Base-by-base conservation (phyloP, 225 moss, liverwort and hornwort genomes). In the Rhytidiadelphus loreus region DNA sequence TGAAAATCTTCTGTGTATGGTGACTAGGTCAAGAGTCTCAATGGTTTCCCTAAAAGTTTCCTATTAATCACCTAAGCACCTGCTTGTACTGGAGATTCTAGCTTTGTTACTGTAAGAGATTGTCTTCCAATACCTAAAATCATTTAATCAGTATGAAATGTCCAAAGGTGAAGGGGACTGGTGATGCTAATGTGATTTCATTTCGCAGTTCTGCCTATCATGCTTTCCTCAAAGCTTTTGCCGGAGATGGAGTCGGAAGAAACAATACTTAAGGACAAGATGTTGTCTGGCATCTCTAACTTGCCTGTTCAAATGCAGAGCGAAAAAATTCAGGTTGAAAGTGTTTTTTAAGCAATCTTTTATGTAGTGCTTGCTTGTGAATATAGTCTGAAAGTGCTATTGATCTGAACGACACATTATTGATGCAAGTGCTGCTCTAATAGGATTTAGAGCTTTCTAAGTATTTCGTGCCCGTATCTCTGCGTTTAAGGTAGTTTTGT, bases 181-280 rank as follows among this genome's bases (percentile, higher is more conserved):
- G 56, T 78, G 80, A 89, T 90, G 59, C 83, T 86, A 43, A 89
- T 90, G 71, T 90, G 77, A 77, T 73, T 57, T 92, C 66, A 81
- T 87, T 88, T 46, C 90, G 85, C 96, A 99, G 96, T 95, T 87
- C 87, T 99, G 75, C 98, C 98, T 41, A 97, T 99, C 37, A 99
- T 99, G 98, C 93, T 99, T 82, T 99, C 98, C 37, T 96, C 98
- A 65, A 99, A 97, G 93, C 93, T 99, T 83, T 91, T 99, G 65
- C 98, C 97, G 63, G 98, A 99, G 92, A 97, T 99, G 96, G 98
- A 99, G 89, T 90, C 96, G 50, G 97, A 95, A 74, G 96, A 97
- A 89, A 95, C 93, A 44, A 35, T 91, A 52, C 90, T 93, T 23
- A 99, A 97, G 88, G 98, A 99, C 86, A 95, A 96, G 90, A 93